Percentiles rank a stretch among this genome's conserved stretches.
phyloP scores from a whole-genome alignment of 1,284 basidiomycete genomes.

The Leccinum griseonigrum region DNA sequence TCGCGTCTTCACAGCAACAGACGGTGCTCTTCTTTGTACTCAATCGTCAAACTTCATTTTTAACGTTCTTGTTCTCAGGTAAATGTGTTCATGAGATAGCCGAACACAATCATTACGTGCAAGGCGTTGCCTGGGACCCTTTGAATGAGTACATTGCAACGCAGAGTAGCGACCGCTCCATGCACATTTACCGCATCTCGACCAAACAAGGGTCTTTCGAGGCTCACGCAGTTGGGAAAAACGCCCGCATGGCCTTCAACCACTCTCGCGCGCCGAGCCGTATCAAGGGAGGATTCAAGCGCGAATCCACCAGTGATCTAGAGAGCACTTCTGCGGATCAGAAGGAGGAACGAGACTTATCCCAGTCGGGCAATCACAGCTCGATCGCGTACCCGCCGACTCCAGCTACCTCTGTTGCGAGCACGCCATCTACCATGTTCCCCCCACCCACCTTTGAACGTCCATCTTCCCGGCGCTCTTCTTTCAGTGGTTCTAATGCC shows the following conservation, averaged over 20 bases:
- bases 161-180: constrained; percentile 88
- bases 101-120: constrained; percentile 92
- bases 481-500: constrained; percentile 81
- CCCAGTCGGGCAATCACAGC: constrained; percentile 23
- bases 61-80: constrained; percentile 40
- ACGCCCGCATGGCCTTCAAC: constrained; percentile 66
- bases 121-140: constrained; percentile 97
- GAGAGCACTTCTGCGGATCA: constrained; percentile 61
- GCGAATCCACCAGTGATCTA: constrained; percentile 75
- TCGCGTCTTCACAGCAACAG: constrained; percentile 74
- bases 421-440: constrained; percentile 66
- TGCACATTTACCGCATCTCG: constrained; percentile 84
- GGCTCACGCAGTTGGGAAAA: constrained; percentile 82
- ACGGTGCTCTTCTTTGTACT: constrained; percentile 48
- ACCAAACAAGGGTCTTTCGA: constrained; percentile 79
- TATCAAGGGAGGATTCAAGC: constrained; percentile 48
- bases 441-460: constrained; percentile 67
- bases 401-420: constrained; percentile 59
- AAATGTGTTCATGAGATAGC: constrained; percentile 82
- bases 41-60: constrained; percentile 5
- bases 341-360: constrained; percentile 32
- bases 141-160: constrained; percentile 94
- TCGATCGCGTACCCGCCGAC: constrained; percentile 50
- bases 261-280: constrained; percentile 63
- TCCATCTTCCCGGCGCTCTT: constrained; percentile 78